Percentiles rank a stretch among this genome's conserved stretches.
phyloP scores from a whole-genome alignment of 441 rosid species.

The Eutrema salsugineum region DNA sequence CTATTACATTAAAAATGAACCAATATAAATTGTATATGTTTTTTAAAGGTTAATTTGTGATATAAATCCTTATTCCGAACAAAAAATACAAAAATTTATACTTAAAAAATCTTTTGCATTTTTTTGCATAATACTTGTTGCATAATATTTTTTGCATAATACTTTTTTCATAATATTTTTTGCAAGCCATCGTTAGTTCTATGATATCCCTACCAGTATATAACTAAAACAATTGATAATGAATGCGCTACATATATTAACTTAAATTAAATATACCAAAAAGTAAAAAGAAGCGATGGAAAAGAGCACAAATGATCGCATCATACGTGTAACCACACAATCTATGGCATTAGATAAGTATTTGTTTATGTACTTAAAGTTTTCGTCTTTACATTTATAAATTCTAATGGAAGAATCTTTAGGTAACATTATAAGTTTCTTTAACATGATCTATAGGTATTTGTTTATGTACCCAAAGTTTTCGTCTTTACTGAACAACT shows the following conservation, averaged over 20 bases:
- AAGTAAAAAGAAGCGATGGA: background rate
- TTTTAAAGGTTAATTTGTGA: background rate
- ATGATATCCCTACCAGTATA: background rate
- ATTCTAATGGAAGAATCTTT: constrained; percentile 25
- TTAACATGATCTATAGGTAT: constrained; percentile 8
- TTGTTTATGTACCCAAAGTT: too few relatives aligned
- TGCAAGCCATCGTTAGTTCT: background rate
- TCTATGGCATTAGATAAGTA: background rate
- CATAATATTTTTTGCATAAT: background rate
- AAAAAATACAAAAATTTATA: background rate
- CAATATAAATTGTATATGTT: too few relatives aligned
- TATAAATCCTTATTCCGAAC: background rate
- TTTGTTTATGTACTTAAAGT: constrained; percentile 7
- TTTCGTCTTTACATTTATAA: constrained; percentile 8
- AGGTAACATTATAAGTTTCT: constrained; percentile 7
- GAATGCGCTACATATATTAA: too few relatives aligned
- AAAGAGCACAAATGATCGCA: constrained; percentile 17
- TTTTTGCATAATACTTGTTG: background rate
- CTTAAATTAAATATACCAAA: background rate
- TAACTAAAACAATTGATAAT: too few relatives aligned
- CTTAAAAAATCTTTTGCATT: background rate
- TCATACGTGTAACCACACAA: constrained; percentile 35
- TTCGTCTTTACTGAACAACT: too few relatives aligned
- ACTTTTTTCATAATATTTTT: too few relatives aligned
- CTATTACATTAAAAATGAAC: too few relatives aligned